Evolutionary conservation across 2,329 filamentous ascomycete genomes (phyloP), one percentile per base, ranked within the genome.

Genomic region (Diaporthe vaccinii): DNA sequence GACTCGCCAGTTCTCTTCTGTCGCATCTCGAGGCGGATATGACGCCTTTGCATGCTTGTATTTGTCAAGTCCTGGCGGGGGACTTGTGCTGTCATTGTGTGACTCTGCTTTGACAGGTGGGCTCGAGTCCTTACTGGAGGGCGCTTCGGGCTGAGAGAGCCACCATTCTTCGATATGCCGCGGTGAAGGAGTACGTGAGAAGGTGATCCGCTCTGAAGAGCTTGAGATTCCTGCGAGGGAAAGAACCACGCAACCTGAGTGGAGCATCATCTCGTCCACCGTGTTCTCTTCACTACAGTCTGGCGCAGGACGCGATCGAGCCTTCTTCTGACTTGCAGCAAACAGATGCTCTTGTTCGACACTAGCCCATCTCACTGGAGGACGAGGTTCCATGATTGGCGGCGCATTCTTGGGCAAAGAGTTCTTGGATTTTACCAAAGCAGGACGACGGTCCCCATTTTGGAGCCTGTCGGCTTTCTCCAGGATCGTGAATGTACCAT

Each of bases 261-360:
- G 15, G 17, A 59, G 41, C 53, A 76, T 73, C 17, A 70, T 34
- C 31, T 76, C 62, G 22, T 76, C 74, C 1, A 74, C 49, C 2
- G 74, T 76, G 3, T 12, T 46, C 17, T 53, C 20, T 22, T 57
- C n/a, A 14, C 39, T 2, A 10, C 28, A 12, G 1, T 15, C 28
- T 15, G 9, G 14, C 12, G 10, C 22, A 8, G n/a, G 1, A 12
- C 12, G 17, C 9, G 10, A 31, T 17, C 31, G 25, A 15, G 39
- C 28, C 4, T 41, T 28, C 20, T 57, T 31, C 28, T 4, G 41
- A n/a, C 36, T 55, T 12, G 44, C 70, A 1, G 22, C 17, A 20
- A 65, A 71, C 4, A 12, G 34, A 14, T 39, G 2, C 22, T 22
- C 62, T 14, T 57, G 39, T 4, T 4, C 8, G 10, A 12, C 25